phyloP scores from a whole-genome alignment of 257 asterid genomes.

The Cynanchum wilfordii region DNA sequence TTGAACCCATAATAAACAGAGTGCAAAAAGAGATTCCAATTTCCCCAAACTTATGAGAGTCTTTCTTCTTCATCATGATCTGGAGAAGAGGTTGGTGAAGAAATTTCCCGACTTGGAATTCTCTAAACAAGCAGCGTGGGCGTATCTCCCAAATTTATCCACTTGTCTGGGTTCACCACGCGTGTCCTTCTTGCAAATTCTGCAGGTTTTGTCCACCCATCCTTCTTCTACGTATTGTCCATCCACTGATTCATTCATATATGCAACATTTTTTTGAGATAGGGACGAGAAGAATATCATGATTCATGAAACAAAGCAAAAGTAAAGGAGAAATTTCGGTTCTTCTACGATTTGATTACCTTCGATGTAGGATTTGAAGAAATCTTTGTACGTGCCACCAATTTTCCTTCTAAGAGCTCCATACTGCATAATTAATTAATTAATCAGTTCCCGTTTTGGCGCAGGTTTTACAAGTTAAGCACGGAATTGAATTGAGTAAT shows the following conservation, averaged over 20 bases:
- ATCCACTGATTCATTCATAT: constrained; percentile 43
- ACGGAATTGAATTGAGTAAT: not conserved
- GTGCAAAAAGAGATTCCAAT: not conserved
- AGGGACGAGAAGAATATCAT: not conserved
- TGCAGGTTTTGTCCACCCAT: constrained; percentile 98
- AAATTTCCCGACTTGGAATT: constrained; percentile 59
- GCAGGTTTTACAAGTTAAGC: not conserved
- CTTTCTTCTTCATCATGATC: constrained; percentile 15
- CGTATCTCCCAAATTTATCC: constrained; percentile 81
- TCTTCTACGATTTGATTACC: constrained; percentile 31
- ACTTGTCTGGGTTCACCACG: constrained; percentile 77
- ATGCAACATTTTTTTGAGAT: not conserved
- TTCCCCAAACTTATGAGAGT: not conserved
- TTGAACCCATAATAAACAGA: not conserved
- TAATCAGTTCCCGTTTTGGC: not conserved
- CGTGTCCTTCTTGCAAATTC: constrained; percentile 89
- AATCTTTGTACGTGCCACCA: constrained; percentile 96
- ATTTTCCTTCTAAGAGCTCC: constrained; percentile 97
- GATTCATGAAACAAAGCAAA: not conserved
- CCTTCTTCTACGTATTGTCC: constrained; percentile 93
- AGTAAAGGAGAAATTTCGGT: not conserved
- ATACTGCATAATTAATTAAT: constrained; percentile 39
- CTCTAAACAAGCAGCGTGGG: constrained; percentile 67
- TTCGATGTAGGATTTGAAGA: constrained; percentile 93
- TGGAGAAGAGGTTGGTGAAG: constrained; percentile 67